A percentile compares a stretch with the other conserved stretches of the same genome.
Evolutionary conservation across 352 stramenopile genomes (phyloP).

Genomic region (Globisporangium solare): DNA sequence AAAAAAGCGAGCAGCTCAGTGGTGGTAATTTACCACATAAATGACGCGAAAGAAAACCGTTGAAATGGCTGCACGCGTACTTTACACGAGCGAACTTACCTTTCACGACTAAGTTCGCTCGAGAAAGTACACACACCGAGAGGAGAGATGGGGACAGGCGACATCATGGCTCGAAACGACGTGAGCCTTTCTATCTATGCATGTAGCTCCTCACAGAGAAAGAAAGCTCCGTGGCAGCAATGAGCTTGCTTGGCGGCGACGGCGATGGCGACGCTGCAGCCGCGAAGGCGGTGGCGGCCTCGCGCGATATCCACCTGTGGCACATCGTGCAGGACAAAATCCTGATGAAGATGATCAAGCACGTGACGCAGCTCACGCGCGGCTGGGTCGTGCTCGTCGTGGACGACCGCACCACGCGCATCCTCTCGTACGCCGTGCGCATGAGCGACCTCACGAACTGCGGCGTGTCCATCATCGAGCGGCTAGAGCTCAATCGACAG

Average conservation of each 20-base stretch:
- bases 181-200: not conserved
- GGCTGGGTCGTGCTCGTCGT: slow-evolving; percentile 94
- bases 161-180: slow-evolving; percentile 8
- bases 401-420: slow-evolving; percentile 90
- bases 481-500: slow-evolving; percentile 92
- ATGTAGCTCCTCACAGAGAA: slow-evolving; percentile 13
- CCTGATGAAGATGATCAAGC: slow-evolving; percentile 78
- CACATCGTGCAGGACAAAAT: slow-evolving; percentile 79
- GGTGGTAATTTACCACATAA: no score
- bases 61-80: no score
- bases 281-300: slow-evolving; percentile 25
- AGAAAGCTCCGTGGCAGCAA: no score
- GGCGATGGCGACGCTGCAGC: not conserved
- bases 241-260: no score
- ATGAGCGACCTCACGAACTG: slow-evolving; percentile 99
- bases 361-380: slow-evolving; percentile 66
- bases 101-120: no score
- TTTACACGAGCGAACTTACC: no score
- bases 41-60: not conserved
- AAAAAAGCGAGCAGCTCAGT: slow-evolving; percentile 13
- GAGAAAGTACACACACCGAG: no score
- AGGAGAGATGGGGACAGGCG: not conserved
- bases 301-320: slow-evolving; percentile 65
- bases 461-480: slow-evolving; percentile 95
- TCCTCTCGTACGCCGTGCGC: slow-evolving; percentile 92